phyloP scores from a whole-genome alignment of 2,329 filamentous ascomycete genomes.

The Exserohilum turcica region DNA sequence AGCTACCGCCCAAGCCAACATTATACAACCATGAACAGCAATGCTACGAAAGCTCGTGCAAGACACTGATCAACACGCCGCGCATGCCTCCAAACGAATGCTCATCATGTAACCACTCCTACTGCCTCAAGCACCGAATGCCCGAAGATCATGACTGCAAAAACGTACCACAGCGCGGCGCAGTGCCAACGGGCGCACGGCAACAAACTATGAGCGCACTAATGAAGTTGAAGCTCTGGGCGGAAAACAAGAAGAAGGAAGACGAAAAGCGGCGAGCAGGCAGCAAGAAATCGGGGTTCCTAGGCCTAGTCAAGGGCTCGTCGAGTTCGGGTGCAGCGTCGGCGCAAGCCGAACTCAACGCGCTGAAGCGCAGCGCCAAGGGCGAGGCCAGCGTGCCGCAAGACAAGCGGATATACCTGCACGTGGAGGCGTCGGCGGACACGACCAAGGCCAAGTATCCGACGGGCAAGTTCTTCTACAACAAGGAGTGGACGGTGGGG shows the following conservation, averaged over 20 bases:
- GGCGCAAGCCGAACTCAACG: slow-evolving; percentile 71
- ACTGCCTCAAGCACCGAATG: slow-evolving; percentile 78
- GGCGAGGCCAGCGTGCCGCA: slow-evolving; percentile 80
- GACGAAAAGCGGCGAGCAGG: slow-evolving; percentile 55
- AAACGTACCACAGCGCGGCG: too few species aligned
- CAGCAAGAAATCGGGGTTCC: slow-evolving; percentile 31
- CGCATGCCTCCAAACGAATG: slow-evolving; percentile 64
- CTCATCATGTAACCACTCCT: slow-evolving; percentile 70
- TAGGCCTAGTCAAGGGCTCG: slow-evolving; percentile 30
- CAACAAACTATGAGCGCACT: too few species aligned
- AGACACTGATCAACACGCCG: slow-evolving; percentile 74
- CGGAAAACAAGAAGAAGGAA: slow-evolving; percentile 76
- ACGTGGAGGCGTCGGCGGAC: slow-evolving; percentile 87
- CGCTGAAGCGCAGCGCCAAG: slow-evolving; percentile 84
- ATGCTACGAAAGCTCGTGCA: slow-evolving; percentile 70
- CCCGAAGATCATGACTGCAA: slow-evolving; percentile 82
- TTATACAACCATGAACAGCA: slow-evolving; percentile 68
- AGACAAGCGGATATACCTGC: slow-evolving; percentile 88
- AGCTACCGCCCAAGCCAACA: slow-evolving; percentile 55
- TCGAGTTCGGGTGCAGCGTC: slow-evolving; percentile 57
- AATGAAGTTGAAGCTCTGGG: slow-evolving; percentile 81
- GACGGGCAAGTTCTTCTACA: slow-evolving; percentile 60
- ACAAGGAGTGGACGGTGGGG: slow-evolving; percentile 83
- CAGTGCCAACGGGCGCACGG: too few species aligned
- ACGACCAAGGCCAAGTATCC: slow-evolving; percentile 84